phyloP scores from a whole-genome alignment of 768 basidiomycete genomes.

The Rhodotorula babjevae region DNA sequence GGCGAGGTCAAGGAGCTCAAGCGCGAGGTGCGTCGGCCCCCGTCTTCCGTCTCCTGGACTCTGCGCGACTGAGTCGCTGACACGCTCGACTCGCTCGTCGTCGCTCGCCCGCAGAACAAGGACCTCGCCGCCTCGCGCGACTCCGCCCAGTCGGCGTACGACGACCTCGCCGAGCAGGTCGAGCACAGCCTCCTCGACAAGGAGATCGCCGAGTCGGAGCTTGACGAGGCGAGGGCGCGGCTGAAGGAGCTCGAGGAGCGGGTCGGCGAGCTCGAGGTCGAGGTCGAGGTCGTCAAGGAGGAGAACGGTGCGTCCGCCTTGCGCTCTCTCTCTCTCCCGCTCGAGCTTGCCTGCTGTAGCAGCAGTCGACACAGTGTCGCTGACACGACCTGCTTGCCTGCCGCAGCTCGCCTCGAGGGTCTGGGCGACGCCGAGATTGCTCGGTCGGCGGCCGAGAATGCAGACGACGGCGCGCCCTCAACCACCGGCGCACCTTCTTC shows the following conservation, averaged over 20 bases:
- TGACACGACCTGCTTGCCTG: too few relatives aligned
- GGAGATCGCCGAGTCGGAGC: slow-evolving; percentile 67
- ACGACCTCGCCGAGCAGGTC: slow-evolving; percentile 80
- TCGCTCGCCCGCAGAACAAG: slow-evolving; percentile 51
- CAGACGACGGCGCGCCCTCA: slow-evolving; percentile 24
- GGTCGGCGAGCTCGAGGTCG: slow-evolving; percentile 33
- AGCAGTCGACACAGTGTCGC: too few relatives aligned
- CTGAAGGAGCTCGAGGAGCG: slow-evolving; percentile 17
- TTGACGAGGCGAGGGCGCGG: slow-evolving; percentile 26
- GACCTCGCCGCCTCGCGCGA: slow-evolving; percentile 69
- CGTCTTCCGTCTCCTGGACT: background rate
- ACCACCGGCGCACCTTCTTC: slow-evolving; percentile 39
- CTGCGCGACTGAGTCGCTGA: background rate
- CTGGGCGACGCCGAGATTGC: slow-evolving; percentile 27
- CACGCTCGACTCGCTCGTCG: background rate
- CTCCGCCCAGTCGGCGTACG: slow-evolving; percentile 63
- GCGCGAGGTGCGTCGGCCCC: slow-evolving; percentile 12
- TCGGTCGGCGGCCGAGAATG: slow-evolving; percentile 43
- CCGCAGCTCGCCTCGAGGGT: slow-evolving; percentile 24
- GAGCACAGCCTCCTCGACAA: slow-evolving; percentile 95
- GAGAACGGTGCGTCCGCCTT: slow-evolving; percentile 16
- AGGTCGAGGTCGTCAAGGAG: slow-evolving; percentile 29
- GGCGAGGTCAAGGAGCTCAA: slow-evolving; percentile 35
- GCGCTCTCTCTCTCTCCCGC: too few relatives aligned
- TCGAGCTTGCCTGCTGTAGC: too few relatives aligned